phyloP scores from a whole-genome alignment of 2,329 filamentous ascomycete species.

The Cladosporium phlei region DNA sequence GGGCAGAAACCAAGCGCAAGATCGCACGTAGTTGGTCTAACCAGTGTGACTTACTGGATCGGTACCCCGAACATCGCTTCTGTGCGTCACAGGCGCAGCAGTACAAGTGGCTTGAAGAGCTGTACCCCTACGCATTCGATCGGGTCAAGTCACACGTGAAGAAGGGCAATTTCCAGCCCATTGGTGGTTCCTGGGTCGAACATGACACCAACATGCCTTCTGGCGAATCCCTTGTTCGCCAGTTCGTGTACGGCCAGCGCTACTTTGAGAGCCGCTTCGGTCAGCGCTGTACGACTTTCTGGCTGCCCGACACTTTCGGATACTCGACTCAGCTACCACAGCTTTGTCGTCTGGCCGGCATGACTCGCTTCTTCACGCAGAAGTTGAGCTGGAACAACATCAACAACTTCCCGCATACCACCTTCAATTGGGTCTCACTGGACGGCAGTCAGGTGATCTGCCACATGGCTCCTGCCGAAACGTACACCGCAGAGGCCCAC shows the following conservation, averaged over 20 bases:
- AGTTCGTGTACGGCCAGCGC: conserved; percentile 92
- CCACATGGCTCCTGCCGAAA: conserved; percentile 94
- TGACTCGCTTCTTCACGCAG: conserved; percentile 95
- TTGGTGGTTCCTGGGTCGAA: conserved; percentile 97
- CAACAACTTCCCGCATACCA: conserved; percentile 97
- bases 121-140: conserved; percentile 84
- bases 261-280: conserved; percentile 95
- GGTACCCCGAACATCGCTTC: conserved; percentile 91
- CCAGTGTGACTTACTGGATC: conserved; percentile 91
- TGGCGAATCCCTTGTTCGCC: conserved; percentile 86
- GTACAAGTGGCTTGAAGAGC: conserved; percentile 91
- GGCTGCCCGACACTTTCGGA: conserved; percentile 96
- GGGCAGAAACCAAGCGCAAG: conserved; percentile 95
- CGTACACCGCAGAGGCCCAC: conserved; percentile 89
- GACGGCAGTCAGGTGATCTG: conserved; percentile 96
- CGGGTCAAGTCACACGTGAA: conserved; percentile 88
- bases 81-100: conserved; percentile 92
- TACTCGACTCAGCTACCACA: conserved; percentile 95
- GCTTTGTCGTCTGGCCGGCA: conserved; percentile 86
- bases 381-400: conserved; percentile 99
- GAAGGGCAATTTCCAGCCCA: conserved; percentile 85
- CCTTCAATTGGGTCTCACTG: conserved; percentile 95
- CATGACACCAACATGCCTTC: conserved; percentile 97
- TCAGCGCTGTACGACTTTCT: conserved; percentile 83
- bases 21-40: conserved; percentile 94